phyloP scores from a whole-genome alignment of 352 stramenopile genomes.

The Pythium brachiatum region DNA sequence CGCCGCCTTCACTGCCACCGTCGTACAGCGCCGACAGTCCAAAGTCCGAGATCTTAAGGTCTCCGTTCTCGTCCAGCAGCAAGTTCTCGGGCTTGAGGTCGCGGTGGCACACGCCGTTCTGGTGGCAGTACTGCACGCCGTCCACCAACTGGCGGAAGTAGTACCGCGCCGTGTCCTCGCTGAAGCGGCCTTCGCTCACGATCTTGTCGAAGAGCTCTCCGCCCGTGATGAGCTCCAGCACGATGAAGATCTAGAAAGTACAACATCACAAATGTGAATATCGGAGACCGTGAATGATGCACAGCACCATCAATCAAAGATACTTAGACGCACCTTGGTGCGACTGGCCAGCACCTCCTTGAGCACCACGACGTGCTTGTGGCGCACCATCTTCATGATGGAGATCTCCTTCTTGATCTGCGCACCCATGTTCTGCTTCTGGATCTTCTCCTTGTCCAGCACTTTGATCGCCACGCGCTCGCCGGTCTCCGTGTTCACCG shows the following conservation, averaged over 20 bases:
- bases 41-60: slow-evolving; percentile 99
- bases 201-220: slow-evolving; percentile 97
- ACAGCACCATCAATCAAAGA: background rate
- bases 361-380: slow-evolving; percentile 87
- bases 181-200: slow-evolving; percentile 92
- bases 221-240: slow-evolving; percentile 89
- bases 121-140: slow-evolving; percentile 96
- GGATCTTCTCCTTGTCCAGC: slow-evolving; percentile 98
- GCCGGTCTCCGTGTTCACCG: slow-evolving; percentile 94
- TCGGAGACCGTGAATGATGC: background rate
- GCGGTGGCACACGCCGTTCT: slow-evolving; percentile 96
- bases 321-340: slow-evolving; percentile 89
- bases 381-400: slow-evolving; percentile 97
- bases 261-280: background rate
- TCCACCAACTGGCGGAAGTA: slow-evolving; percentile 99
- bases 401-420: slow-evolving; percentile 99
- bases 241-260: slow-evolving; percentile 93
- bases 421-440: slow-evolving; percentile 97
- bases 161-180: slow-evolving; percentile 95
- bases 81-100: slow-evolving; percentile 98
- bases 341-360: slow-evolving; percentile 90
- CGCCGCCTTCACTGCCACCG: slow-evolving; percentile 72
- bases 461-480: slow-evolving; percentile 97
- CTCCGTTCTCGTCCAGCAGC: slow-evolving; percentile 94
- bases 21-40: slow-evolving; percentile 94